Percentiles rank a stretch among this genome's conserved stretches.
Conservation (phyloP, 257 asterid genomes). For the Striga asiatica region DNA sequence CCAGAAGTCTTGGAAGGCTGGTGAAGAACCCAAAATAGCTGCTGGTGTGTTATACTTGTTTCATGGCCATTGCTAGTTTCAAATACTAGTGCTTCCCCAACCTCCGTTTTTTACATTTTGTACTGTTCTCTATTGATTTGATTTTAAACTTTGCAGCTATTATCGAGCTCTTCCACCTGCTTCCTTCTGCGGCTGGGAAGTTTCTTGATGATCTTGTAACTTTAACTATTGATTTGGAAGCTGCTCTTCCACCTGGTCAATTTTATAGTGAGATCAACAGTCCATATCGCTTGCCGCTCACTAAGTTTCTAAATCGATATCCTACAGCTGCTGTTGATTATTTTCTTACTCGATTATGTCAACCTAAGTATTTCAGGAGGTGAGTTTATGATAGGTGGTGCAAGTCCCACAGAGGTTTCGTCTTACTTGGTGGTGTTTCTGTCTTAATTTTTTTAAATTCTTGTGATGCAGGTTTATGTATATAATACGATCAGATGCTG, state of each 20-base stretch:
- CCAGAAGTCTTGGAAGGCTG: constrained; percentile 99
- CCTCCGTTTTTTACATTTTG: not conserved
- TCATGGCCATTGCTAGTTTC: constrained; percentile 14
- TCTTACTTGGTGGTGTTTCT: constrained; percentile 14
- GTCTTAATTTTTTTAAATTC: constrained; percentile 17
- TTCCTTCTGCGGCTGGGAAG: constrained; percentile 96
- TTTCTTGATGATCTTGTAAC: constrained; percentile 97
- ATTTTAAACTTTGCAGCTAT: constrained; percentile 56
- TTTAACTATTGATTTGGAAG: constrained; percentile 92
- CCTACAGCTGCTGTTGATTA: constrained; percentile 91
- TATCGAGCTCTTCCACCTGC: constrained; percentile 96
- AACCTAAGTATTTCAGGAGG: constrained; percentile 92
- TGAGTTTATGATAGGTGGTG: constrained; percentile 19
- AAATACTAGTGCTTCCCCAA: not conserved
- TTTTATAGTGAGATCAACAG: constrained; percentile 96
- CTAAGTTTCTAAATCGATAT: constrained; percentile 89
- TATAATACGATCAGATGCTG: constrained; percentile 92
- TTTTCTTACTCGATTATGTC: constrained; percentile 76
- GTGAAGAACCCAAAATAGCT: constrained; percentile 99
- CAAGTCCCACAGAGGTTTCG: constrained; percentile 5
- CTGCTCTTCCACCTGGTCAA: constrained; percentile 93
- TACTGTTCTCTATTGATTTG: constrained; percentile 6
- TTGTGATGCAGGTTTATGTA: constrained; percentile 76
- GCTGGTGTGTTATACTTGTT: constrained; percentile 57
- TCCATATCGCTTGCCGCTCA: constrained; percentile 94